Evolutionary conservation across 139 green algal species (phyloP).

Genomic region (Edaphochlamys debaryana): DNA sequence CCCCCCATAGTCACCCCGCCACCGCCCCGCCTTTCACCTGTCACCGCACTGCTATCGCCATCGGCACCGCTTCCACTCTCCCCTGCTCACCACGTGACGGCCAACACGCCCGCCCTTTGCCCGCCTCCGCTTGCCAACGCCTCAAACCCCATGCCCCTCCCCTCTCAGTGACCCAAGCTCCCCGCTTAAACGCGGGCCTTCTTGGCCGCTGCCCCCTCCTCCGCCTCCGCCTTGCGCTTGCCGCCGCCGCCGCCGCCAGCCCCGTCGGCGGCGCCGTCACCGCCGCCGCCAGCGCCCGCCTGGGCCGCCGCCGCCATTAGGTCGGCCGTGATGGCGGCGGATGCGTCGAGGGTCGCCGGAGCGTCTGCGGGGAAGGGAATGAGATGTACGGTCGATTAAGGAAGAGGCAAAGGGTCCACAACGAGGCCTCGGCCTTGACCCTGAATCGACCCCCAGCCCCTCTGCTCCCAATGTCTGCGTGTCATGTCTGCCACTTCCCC

Average conservation of each 20-base stretch:
- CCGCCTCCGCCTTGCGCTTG: background rate
- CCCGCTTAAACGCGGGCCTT: background rate
- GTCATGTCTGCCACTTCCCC: background rate
- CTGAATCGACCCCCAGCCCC: background rate
- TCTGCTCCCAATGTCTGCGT: background rate
- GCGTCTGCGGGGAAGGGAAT: background rate
- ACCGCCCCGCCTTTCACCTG: too few species aligned
- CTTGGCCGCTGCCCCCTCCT: background rate
- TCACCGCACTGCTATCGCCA: too few species aligned
- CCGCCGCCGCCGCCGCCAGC: background rate
- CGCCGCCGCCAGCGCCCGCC: background rate
- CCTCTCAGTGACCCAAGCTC: too few species aligned
- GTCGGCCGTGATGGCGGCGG: conserved; percentile 15
- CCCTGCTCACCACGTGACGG: too few species aligned
- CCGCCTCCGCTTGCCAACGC: too few species aligned
- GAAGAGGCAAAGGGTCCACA: background rate
- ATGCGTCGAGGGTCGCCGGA: background rate
- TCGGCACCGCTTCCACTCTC: too few species aligned
- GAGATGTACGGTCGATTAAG: background rate
- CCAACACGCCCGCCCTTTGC: too few species aligned
- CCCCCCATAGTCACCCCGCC: too few species aligned
- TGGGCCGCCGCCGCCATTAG: conserved; percentile 5
- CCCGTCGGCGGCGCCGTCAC: background rate
- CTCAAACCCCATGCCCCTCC: background rate
- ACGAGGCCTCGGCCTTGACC: background rate